phyloP scores from a whole-genome alignment of 306 rosid genomes.

The Senna siamea region DNA sequence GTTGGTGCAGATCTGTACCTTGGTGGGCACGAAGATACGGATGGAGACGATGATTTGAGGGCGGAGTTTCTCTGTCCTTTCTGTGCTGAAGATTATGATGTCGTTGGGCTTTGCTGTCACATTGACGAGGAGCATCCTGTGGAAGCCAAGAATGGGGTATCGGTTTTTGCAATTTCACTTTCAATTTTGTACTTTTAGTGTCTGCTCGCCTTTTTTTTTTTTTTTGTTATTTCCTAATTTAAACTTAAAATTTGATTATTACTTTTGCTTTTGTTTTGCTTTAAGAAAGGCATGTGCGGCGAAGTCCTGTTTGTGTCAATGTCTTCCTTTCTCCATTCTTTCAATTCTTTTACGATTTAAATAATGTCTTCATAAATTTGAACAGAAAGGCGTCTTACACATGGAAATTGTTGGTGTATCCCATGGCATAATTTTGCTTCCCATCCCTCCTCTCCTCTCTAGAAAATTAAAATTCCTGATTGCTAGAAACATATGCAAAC shows the following conservation, averaged over 20 bases:
- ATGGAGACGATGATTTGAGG: constrained; percentile 61
- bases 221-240: no score
- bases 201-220: background rate
- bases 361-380: background rate
- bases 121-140: constrained; percentile 79
- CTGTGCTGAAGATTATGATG: constrained; percentile 76
- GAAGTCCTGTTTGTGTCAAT: background rate
- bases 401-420: background rate
- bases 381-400: background rate
- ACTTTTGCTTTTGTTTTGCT: background rate
- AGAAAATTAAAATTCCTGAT: background rate
- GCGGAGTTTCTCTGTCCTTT: constrained; percentile 78
- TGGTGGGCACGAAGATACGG: constrained; percentile 53
- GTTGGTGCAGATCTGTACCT: constrained; percentile 60
- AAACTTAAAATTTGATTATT: background rate
- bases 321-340: background rate
- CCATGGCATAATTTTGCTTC: background rate
- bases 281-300: background rate
- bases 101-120: constrained; percentile 87
- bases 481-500: background rate
- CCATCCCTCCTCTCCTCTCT: background rate
- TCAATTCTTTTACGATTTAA: background rate
- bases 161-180: background rate
- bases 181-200: background rate
- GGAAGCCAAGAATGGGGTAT: constrained; percentile 76